Evolutionary conservation across 352 stramenopile species (phyloP).

Genomic region (Pythium volutum): DNA sequence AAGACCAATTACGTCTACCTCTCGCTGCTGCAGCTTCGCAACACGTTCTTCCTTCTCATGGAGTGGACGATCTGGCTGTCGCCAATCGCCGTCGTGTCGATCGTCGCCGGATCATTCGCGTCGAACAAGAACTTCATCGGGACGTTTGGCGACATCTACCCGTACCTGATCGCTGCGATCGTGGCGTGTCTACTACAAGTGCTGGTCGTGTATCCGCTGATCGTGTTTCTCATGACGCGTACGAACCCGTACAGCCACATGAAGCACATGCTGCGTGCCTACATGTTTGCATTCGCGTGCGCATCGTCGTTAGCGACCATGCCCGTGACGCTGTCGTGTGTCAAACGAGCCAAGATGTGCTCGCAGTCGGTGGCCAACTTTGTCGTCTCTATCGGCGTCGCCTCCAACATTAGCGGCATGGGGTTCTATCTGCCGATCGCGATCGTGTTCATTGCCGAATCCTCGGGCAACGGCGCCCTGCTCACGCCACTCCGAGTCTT

Average conservation of each 20-base stretch:
- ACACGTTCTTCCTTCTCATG: constrained; percentile 69
- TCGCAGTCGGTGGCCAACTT: constrained; percentile 76
- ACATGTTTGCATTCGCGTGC: constrained; percentile 63
- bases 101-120: constrained; percentile 57
- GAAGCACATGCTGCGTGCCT: constrained; percentile 55
- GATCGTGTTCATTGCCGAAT: constrained; percentile 58
- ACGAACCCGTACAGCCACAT: constrained; percentile 74
- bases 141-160: constrained; percentile 46
- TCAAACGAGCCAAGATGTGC: constrained; percentile 59
- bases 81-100: constrained; percentile 58
- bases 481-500: constrained; percentile 43
- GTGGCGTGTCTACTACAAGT: constrained; percentile 39
- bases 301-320: constrained; percentile 66
- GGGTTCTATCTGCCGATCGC: constrained; percentile 66
- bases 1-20: constrained; percentile 66
- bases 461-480: constrained; percentile 48
- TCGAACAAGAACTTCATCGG: constrained; percentile 37
- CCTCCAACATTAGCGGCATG: constrained; percentile 49
- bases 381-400: constrained; percentile 67
- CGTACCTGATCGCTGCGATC: constrained; percentile 42
- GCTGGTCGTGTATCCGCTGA: constrained; percentile 48
- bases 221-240: constrained; percentile 61
- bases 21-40: constrained; percentile 58
- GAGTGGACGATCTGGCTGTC: constrained; percentile 68
- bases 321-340: constrained; percentile 56